phyloP scores from a whole-genome alignment of 176 grass and related monocot genomes.

The Secale cereale region DNA sequence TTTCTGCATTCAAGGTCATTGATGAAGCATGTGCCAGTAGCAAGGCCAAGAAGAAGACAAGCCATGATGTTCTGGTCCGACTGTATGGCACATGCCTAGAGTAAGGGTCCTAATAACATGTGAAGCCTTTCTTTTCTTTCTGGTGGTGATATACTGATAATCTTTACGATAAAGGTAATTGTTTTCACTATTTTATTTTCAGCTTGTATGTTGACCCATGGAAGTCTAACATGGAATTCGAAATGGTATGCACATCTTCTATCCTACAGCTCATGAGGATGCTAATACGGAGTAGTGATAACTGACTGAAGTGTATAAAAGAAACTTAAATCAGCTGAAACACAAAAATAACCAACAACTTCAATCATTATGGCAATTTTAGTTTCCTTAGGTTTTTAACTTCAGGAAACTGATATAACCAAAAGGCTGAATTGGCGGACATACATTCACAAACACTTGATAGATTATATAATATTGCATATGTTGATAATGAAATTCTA shows the following conservation, averaged over 20 bases:
- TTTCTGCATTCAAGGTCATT: slow-evolving; percentile 62
- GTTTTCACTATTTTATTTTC: slow-evolving; percentile 36
- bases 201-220: slow-evolving; percentile 80
- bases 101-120: slow-evolving; percentile 49
- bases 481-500: not conserved
- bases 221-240: slow-evolving; percentile 65
- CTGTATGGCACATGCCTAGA: slow-evolving; percentile 80
- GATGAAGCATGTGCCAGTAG: slow-evolving; percentile 54
- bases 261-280: slow-evolving; percentile 14
- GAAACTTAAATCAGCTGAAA: not conserved
- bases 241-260: slow-evolving; percentile 62
- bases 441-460: not conserved
- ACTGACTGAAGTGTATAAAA: not conserved
- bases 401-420: not conserved
- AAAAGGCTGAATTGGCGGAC: not conserved
- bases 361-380: not conserved
- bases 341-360: not conserved
- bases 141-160: slow-evolving; percentile 22
- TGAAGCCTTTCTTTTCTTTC: slow-evolving; percentile 13
- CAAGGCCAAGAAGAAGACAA: slow-evolving; percentile 59
- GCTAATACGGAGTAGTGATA: not conserved
- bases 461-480: not conserved
- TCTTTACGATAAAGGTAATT: slow-evolving; percentile 21
- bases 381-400: not conserved
- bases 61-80: slow-evolving; percentile 64